A percentile compares a stretch with the other conserved stretches of the same genome.
phyloP scores from a whole-genome alignment of 805 yeast species.

The Ogataea haglerorum region DNA sequence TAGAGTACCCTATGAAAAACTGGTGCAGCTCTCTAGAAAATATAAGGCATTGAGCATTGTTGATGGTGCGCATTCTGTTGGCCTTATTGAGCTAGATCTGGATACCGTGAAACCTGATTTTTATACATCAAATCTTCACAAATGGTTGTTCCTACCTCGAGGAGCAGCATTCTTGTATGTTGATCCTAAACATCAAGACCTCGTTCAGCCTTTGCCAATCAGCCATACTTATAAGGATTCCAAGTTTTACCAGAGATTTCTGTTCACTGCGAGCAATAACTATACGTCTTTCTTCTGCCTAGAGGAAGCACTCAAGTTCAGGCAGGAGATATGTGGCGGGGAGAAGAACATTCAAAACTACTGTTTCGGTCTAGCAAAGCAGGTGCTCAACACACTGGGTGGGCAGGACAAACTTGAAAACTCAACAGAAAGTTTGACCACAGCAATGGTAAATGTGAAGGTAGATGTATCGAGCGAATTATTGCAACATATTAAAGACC shows the following conservation, averaged over 20 bases:
- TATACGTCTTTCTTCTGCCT: constrained; percentile 42
- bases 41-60: constrained; percentile 50
- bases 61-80: constrained; percentile 74
- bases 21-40: constrained; percentile 44
- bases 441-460: constrained; percentile 43
- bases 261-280: constrained; percentile 47
- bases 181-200: constrained; percentile 44
- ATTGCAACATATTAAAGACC: background rate
- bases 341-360: constrained; percentile 49
- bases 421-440: constrained; percentile 33
- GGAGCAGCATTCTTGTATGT: constrained; percentile 60
- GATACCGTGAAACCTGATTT: constrained; percentile 52
- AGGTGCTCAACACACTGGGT: constrained; percentile 41
- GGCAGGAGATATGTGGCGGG: constrained; percentile 57
- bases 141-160: constrained; percentile 61
- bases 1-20: constrained; percentile 49
- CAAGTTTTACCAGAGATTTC: constrained; percentile 44
- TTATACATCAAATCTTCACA: constrained; percentile 60
- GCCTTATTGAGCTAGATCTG: constrained; percentile 46
- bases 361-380: constrained; percentile 41
- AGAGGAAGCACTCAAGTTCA: constrained; percentile 50
- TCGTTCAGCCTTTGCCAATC: constrained; percentile 56
- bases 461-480: constrained; percentile 22
- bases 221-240: constrained; percentile 45
- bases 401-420: constrained; percentile 38